Percentiles rank a stretch among this genome's conserved stretches.
Evolutionary conservation across 192 early-diverging fungal genomes (phyloP).

Genomic region (Podila verticillata): DNA sequence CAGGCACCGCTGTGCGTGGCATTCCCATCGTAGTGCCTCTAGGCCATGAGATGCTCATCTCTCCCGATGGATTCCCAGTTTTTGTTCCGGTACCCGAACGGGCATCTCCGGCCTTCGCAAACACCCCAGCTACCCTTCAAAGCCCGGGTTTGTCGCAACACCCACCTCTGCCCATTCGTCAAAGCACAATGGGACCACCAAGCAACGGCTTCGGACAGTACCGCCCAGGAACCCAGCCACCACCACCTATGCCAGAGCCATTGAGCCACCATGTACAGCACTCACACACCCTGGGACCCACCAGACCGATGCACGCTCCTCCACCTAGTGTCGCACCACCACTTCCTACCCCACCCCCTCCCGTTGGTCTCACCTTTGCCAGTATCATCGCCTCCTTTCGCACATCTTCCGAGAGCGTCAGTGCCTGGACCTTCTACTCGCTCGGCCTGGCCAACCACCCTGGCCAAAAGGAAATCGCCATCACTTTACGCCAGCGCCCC

Average conservation of each 20-base stretch:
- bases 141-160: constrained; percentile 25
- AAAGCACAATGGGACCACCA: not conserved
- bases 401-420: constrained; percentile 36
- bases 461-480: constrained; percentile 46
- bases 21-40: constrained; percentile 46
- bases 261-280: not conserved
- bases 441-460: constrained; percentile 21
- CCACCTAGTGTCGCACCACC: not conserved
- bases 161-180: constrained; percentile 3
- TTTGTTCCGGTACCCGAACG: constrained; percentile 48
- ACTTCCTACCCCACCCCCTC: not conserved
- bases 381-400: constrained; percentile 42
- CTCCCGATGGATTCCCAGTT: constrained; percentile 47
- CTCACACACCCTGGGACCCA: constrained; percentile 1
- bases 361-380: constrained; percentile 24
- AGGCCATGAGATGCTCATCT: constrained; percentile 51
- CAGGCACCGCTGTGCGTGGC: constrained; percentile 40
- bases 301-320: constrained; percentile 18
- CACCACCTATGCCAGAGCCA: not conserved
- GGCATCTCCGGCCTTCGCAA: not conserved
- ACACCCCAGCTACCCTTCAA: not conserved
- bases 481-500: constrained; percentile 40
- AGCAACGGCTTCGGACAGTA: not conserved
- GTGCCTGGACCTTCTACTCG: constrained; percentile 47
- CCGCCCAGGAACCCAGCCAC: not conserved